Evolutionary conservation across 305 asterid species (phyloP), one percentile per base, ranked within the genome.

Genomic region (Nicotiana rustica): DNA sequence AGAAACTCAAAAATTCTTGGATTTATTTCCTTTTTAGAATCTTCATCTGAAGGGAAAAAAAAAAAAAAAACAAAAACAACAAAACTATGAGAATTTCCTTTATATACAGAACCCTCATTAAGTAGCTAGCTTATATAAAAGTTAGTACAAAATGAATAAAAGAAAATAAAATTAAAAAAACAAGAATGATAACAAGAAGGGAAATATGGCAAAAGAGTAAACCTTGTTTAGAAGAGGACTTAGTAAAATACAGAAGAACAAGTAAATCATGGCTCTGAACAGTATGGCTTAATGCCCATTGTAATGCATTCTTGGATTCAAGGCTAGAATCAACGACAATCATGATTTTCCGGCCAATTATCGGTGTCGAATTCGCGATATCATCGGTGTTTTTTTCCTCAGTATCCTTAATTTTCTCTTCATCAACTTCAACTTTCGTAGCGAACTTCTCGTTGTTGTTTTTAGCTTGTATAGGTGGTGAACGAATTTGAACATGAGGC

Each of bases 211-310:
- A 29, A 29, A 29, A 29, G 31, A 29, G 31, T 29, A 52, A 64
- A 59, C 93, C 94, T 86, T 88, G 85, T 65, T 85, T 87, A 67
- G 91, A 85, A 85, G 88, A 85, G n/a, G 59, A 18, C 31, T 90
- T 94, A 15, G 81, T 79, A 1, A 92, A 94, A 82, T 85, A 83
- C 18, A 94, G 92, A 85, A 94, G 95, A 85, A 91, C 75, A 31
- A 94, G 68, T 65, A 80, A 31, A 82, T 93, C 98, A 61, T 93
- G 94, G 82, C 84, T 86, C 70, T 87, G 91, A 79, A 89, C 89
- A 1, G 89, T 87, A 60, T 89, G 98, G 77, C 90, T 91, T 69
- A 94, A 88, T 67, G 95, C 93, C 98, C 98, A 94, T 59, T 90
- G 90, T 84, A 94, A 85, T 0, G 97, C 97, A 77, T 88, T 88